Percentiles rank a stretch among this genome's conserved stretches.
Evolutionary conservation across 2,329 filamentous ascomycete species (phyloP).

Genomic region (Fusarium siculi): DNA sequence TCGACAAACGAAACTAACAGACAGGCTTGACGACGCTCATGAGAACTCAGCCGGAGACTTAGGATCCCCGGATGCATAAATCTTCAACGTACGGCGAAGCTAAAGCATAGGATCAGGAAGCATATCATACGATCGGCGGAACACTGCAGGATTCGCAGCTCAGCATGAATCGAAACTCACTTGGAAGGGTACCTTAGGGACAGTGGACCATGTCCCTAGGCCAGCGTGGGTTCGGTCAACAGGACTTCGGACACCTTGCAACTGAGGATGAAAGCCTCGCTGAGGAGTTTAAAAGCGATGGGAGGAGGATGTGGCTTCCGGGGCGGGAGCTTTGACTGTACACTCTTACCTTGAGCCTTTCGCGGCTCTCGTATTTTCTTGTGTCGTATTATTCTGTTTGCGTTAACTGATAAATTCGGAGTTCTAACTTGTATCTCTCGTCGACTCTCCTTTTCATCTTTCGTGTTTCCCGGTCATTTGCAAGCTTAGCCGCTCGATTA

Average conservation of each 20-base stretch:
- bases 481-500: background rate
- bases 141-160: constrained; percentile 16
- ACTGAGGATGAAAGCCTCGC: constrained; percentile 4
- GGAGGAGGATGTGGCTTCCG: constrained; percentile 17
- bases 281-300: constrained; percentile 28
- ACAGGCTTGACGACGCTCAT: constrained; percentile 36
- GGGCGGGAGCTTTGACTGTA: constrained; percentile 39
- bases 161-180: constrained; percentile 1
- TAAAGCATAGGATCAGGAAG: constrained; percentile 30
- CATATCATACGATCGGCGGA: constrained; percentile 22
- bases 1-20: constrained; percentile 24
- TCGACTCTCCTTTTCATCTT: background rate
- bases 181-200: background rate
- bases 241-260: background rate
- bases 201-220: background rate
- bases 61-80: constrained; percentile 23
- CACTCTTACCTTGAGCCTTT: constrained; percentile 38
- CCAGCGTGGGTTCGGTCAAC: background rate
- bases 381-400: constrained; percentile 31
- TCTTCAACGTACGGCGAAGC: constrained; percentile 12
- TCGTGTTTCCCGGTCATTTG: background rate
- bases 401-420: constrained; percentile 37
- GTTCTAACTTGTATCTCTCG: constrained; percentile 27
- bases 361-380: constrained; percentile 38
- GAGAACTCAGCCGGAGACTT: constrained; percentile 26